Base-by-base conservation (phyloP, 1,139 yeast species). In the Neolecta irregularis region DNA sequence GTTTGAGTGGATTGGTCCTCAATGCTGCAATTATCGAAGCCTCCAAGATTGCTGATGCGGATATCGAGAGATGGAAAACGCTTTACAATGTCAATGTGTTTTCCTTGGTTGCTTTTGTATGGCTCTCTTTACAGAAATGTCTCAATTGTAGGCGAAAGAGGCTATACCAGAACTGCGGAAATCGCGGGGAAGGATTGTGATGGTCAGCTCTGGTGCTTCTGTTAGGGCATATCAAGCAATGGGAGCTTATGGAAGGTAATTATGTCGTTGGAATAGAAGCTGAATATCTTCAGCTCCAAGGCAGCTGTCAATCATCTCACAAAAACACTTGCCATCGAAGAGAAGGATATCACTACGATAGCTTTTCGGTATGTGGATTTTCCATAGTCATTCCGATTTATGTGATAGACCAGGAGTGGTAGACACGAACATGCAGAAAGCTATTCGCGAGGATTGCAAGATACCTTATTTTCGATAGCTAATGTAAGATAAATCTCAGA, bases 1-100 rank as follows among this genome's bases (percentile, higher is more conserved):
- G 61, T 22, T 57, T 88, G 31, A 72, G 78, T 48, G 71, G 88
- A 0, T 54, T 81, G 5, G 66, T 88, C 32, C 74, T 83, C 40
- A 85, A 88, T 56, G 96, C 96, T 2, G 96, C 95, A 2, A 71
- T 75, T 0, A 58, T 88, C 41, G 85, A 73, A 18, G 93, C 85
- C 3, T 67, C 67, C 5, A 56, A 63, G 18, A 54, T 81, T 26
- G 72, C 57, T 13, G 51, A 53, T 28, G 64, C 73, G 5, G 58
- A 67, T 35, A 51, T 74, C 2, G 56, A 50, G 2, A 63, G 58
- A 18, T 79, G 94, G 91, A 69, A 65, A 44, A 50, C 52, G 33
- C 61, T 75, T 23, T 85, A 69, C 48, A 83, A 83, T 35, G 59
- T 83, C 46, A 88, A 88, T 52, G 68, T 78, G 52, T 81, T 83